Evolutionary conservation across 1,139 yeast genomes (phyloP).

Genomic region (Geotrichum carabidarum): DNA sequence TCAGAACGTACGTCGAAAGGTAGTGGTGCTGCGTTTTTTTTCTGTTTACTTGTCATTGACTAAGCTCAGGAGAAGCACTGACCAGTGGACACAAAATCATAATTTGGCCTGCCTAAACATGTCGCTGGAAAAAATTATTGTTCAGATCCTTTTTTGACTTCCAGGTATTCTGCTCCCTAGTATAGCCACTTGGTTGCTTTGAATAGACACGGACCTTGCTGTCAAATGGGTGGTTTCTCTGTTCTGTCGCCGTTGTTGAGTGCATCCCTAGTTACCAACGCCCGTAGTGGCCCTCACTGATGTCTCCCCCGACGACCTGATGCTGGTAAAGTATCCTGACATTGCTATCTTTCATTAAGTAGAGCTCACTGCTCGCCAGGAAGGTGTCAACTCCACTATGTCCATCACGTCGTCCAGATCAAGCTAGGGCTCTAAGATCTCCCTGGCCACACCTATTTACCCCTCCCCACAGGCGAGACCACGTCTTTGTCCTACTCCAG

Average conservation of each 20-base stretch:
- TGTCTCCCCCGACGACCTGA: background rate
- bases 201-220: too few species aligned
- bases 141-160: too few species aligned
- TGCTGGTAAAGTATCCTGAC: background rate
- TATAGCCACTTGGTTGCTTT: too few species aligned
- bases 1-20: background rate
- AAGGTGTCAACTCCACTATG: background rate
- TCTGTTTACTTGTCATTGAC: background rate
- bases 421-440: too few species aligned
- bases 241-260: background rate
- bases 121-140: too few species aligned
- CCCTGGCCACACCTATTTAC: background rate
- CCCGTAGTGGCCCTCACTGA: background rate
- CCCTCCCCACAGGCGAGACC: constrained; percentile 5
- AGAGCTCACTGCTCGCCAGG: constrained; percentile 6
- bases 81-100: too few species aligned
- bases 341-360: background rate
- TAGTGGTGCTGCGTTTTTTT: background rate
- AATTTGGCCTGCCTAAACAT: too few species aligned
- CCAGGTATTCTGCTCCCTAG: too few species aligned
- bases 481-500: constrained; percentile 8
- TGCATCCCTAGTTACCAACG: background rate
- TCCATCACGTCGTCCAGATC: background rate
- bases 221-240: background rate
- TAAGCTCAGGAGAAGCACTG: too few species aligned